Evolutionary conservation across 2,329 filamentous ascomycete species (phyloP).

Genomic region (Paraphoma chrysanthemicola): DNA sequence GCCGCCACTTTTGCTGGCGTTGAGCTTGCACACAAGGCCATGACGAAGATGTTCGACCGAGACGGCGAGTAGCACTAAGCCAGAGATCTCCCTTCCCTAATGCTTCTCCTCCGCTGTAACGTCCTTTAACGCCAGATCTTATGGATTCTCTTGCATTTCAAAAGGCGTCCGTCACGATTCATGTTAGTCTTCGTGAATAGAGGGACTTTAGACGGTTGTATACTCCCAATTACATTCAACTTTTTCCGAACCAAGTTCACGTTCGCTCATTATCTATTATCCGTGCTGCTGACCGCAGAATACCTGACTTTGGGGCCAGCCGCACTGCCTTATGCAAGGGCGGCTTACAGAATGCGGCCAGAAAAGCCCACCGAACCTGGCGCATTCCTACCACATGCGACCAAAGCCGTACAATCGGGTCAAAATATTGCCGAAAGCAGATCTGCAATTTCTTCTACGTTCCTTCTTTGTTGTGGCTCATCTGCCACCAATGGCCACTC

Average conservation of each 20-base stretch:
- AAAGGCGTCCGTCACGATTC: conserved; percentile 23
- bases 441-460: conserved; percentile 28
- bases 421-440: conserved; percentile 18
- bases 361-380: conserved; percentile 10
- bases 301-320: background rate
- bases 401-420: conserved; percentile 9
- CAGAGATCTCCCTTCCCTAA: background rate
- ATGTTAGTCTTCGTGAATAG: no score
- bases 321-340: conserved; percentile 16
- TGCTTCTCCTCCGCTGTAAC: background rate
- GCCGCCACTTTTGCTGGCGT: conserved; percentile 92
- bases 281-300: conserved; percentile 4
- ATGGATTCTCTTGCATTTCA: conserved; percentile 25
- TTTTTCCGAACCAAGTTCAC: background rate
- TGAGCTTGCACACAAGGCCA: conserved; percentile 81
- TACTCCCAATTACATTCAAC: background rate
- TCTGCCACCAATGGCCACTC: conserved; percentile 15
- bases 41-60: conserved; percentile 74
- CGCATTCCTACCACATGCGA: conserved; percentile 10
- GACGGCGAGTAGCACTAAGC: conserved; percentile 34
- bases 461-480: conserved; percentile 34
- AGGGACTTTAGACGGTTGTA: background rate
- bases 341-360: conserved; percentile 25
- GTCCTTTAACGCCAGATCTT: no score
- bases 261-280: background rate